These are phyloP conservation scores for Mucor irregularis DNA, from an alignment of 371 early-diverging fungal species.

Conservation along the genomic window DNA sequence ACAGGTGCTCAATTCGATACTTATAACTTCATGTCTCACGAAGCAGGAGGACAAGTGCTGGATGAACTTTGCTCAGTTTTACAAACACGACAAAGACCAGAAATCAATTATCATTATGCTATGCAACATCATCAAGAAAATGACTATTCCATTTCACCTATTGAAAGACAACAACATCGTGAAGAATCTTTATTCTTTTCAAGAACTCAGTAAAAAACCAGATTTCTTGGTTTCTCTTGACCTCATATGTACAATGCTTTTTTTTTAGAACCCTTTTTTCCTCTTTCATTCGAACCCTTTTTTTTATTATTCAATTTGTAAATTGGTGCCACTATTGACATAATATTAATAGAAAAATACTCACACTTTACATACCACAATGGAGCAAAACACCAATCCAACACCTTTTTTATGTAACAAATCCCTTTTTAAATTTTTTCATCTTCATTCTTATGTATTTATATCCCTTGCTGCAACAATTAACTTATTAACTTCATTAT, in stretches of 20 bases:
- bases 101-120: neutral
- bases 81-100: slow-evolving; percentile 13
- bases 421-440: too few species aligned
- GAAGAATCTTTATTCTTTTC: too few species aligned
- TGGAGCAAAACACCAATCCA: neutral
- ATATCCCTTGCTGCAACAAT: neutral
- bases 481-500: neutral
- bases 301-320: neutral
- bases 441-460: neutral
- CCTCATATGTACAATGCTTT: too few species aligned
- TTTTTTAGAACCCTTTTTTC: neutral
- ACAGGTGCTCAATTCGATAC: slow-evolving; percentile 1
- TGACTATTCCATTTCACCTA: neutral
- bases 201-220: neutral
- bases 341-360: too few species aligned
- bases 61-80: slow-evolving; percentile 3
- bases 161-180: neutral
- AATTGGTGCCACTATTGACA: neutral
- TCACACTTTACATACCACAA: neutral
- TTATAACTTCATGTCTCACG: slow-evolving; percentile 8
- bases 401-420: neutral
- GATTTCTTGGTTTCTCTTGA: neutral
- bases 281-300: neutral
- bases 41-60: neutral
- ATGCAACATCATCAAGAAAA: neutral